These are phyloP conservation scores for Peronospora destructor DNA, from an alignment of 352 stramenopile genomes.

Conservation along the genomic window DNA sequence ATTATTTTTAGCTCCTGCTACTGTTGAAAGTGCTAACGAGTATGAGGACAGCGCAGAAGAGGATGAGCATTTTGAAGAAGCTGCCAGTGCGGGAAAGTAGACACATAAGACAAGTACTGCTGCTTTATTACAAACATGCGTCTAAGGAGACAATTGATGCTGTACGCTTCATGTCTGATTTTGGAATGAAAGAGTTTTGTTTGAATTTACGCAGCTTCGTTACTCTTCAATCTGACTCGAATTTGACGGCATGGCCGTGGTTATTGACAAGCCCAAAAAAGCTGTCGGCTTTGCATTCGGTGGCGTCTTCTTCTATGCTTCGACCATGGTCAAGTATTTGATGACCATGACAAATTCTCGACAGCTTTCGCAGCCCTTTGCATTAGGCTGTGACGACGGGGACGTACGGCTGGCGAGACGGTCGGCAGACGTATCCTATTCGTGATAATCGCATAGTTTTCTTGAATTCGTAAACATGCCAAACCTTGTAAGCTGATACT, in stretches of 20 bases:
- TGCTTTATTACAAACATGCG: too few species aligned
- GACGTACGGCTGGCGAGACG: too few species aligned
- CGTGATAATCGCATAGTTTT: too few species aligned
- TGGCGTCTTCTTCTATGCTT: conserved; percentile 13
- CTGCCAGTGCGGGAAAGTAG: conserved; percentile 24
- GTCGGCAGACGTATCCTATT: too few species aligned
- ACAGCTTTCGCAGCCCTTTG: conserved; percentile 3
- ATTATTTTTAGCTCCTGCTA: conserved; percentile 21
- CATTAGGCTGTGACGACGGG: too few species aligned
- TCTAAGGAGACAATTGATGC: too few species aligned
- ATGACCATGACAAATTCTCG: conserved; percentile 2
- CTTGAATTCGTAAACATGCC: too few species aligned
- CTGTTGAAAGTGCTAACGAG: conserved; percentile 9
- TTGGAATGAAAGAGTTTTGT: conserved; percentile 4
- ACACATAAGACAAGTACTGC: neutral
- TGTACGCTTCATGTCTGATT: conserved; percentile 4
- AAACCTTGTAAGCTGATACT: too few species aligned
- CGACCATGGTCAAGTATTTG: neutral
- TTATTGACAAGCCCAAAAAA: conserved; percentile 2
- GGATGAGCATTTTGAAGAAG: conserved; percentile 19
- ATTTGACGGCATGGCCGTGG: neutral
- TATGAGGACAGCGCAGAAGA: conserved; percentile 15
- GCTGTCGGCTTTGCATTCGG: conserved; percentile 1
- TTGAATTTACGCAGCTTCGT: neutral
- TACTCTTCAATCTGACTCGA: neutral